Evolutionary conservation across 2,329 filamentous ascomycete species (phyloP).

Genomic region (Xylariaceae sp.): DNA sequence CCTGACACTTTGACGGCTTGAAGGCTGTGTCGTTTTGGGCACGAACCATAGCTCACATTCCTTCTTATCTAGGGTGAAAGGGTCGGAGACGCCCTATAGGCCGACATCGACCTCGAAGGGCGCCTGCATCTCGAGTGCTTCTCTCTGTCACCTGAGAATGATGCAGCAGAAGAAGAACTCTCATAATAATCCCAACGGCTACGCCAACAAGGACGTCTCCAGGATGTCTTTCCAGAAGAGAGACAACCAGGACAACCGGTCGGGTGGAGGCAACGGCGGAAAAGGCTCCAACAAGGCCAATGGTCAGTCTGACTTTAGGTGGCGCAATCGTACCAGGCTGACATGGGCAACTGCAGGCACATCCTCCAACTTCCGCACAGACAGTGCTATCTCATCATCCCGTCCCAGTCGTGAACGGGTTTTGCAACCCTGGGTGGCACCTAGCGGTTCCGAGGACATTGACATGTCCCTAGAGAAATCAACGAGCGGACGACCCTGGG

Average conservation of each 20-base stretch:
- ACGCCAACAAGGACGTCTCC: slow-evolving; percentile 28
- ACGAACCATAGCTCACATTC: slow-evolving; percentile 18
- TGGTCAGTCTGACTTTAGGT: slow-evolving; percentile 30
- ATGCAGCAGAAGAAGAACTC: slow-evolving; percentile 33
- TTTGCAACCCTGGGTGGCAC: slow-evolving; percentile 72
- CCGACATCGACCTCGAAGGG: slow-evolving; percentile 24
- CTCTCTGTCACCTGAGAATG: slow-evolving; percentile 31
- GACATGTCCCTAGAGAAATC: slow-evolving; percentile 67
- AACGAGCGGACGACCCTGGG: slow-evolving; percentile 58
- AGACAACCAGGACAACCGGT: slow-evolving; percentile 26
- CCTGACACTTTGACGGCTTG: slow-evolving; percentile 4
- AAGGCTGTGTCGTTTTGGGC: slow-evolving; percentile 2
- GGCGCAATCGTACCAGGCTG: slow-evolving; percentile 5
- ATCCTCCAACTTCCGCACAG: slow-evolving; percentile 71
- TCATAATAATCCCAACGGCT: slow-evolving; percentile 29
- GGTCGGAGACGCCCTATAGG: slow-evolving; percentile 23
- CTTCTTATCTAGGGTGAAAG: slow-evolving; percentile 24
- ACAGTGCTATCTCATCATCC: slow-evolving; percentile 77
- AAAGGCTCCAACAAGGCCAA: slow-evolving; percentile 39
- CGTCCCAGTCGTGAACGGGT: slow-evolving; percentile 65
- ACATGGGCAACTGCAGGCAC: slow-evolving; percentile 46
- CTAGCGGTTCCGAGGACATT: slow-evolving; percentile 55
- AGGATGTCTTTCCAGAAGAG: slow-evolving; percentile 32
- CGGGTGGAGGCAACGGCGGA: slow-evolving; percentile 26
- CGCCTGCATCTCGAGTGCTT: slow-evolving; percentile 16